A percentile compares a stretch with the other conserved stretches of the same genome.
These are phyloP conservation scores for Fusarium pseudoanthophilum DNA, from an alignment of 2,329 filamentous ascomycete species.

Conservation along the genomic window DNA sequence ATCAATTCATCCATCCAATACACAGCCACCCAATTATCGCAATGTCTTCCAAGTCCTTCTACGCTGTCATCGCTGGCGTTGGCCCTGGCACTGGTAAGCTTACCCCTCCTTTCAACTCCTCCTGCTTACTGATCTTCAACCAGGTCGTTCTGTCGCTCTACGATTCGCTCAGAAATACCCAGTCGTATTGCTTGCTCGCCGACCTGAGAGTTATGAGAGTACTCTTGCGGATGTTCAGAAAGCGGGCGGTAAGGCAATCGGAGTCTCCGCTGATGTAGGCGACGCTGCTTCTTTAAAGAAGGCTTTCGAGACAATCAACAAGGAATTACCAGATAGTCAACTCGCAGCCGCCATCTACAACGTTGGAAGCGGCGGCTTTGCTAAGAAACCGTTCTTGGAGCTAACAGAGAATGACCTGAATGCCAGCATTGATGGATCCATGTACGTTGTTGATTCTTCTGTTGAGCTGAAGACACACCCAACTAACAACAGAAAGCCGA, in stretches of 20 bases:
- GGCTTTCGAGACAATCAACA: slow-evolving; percentile 71
- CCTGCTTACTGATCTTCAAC: neutral
- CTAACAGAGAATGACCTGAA: slow-evolving; percentile 62
- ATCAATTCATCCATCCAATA: neutral
- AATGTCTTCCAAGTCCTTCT: slow-evolving; percentile 56
- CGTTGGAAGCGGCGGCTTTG: slow-evolving; percentile 61
- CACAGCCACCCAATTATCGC: neutral
- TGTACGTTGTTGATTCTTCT: slow-evolving; percentile 57
- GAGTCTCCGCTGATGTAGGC: slow-evolving; percentile 65
- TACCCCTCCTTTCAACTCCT: neutral
- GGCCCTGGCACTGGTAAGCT: slow-evolving; percentile 71
- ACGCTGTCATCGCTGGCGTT: slow-evolving; percentile 76
- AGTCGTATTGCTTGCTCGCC: slow-evolving; percentile 79
- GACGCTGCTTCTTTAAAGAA: slow-evolving; percentile 60
- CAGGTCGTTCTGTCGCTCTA: slow-evolving; percentile 62
- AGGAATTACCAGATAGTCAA: slow-evolving; percentile 65
- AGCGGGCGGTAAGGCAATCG: slow-evolving; percentile 74
- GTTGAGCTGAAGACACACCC: fast-evolving
- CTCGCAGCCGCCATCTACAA: slow-evolving; percentile 78
- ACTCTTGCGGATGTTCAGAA: slow-evolving; percentile 75
- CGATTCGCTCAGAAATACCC: slow-evolving; percentile 74
- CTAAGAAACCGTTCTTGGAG: slow-evolving; percentile 69
- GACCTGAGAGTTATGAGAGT: slow-evolving; percentile 70
- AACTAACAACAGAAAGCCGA: slow-evolving; percentile 52
- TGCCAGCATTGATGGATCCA: slow-evolving; percentile 56